Evolutionary conservation across 108 stramenopile genomes (phyloP), one percentile per base, ranked within the genome.

Genomic region (Chaetoceros muelleri): DNA sequence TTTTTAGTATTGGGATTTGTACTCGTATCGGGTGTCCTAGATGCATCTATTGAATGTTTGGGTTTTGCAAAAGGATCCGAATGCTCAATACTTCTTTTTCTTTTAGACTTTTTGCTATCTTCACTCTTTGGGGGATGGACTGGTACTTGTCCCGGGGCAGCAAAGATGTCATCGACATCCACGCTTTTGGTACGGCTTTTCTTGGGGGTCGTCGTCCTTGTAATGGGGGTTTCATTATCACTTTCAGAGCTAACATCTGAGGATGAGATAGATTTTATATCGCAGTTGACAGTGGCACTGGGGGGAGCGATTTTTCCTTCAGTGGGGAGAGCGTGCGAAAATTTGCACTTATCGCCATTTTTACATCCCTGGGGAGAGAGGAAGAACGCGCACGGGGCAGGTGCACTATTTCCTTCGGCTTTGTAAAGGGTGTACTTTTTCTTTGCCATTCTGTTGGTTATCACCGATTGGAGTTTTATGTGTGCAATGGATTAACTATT

Each of bases 271-370:
- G 60, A 26, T 26, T 53, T 28, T 2, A 20, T 19, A 10, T 69
- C 67, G 10, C 58, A 60, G 1, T 44, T 57, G 8, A 28, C 56
- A 49, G 52, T 18, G 47, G 50, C 58, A 18, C 10, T 16, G 19
- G 47, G 26, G 28, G 28, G 3, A 26, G 53, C 3, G 13, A 22
- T 17, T 28, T 49, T 48, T 31, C 20, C 30, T 10, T 44, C 30
- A 18, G 19, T 30, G 52, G 31, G 45, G 18, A 20, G 24, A 21
- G 24, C 79, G 59, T 92, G 90, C 8, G 71, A 60, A 53, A 92
- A 92, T 47, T 83, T 75, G 70, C 90, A 92, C 5, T 78, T 80
- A 55, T 72, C 80, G 13, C 90, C 90, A 50, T 84, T 87, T n/a
- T 82, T 69, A 53, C 90, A 92, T 30, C 85, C 90, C 30, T 58